Conservation (phyloP, 768 basidiomycete species). For the Lactarius hatsudake region DNA sequence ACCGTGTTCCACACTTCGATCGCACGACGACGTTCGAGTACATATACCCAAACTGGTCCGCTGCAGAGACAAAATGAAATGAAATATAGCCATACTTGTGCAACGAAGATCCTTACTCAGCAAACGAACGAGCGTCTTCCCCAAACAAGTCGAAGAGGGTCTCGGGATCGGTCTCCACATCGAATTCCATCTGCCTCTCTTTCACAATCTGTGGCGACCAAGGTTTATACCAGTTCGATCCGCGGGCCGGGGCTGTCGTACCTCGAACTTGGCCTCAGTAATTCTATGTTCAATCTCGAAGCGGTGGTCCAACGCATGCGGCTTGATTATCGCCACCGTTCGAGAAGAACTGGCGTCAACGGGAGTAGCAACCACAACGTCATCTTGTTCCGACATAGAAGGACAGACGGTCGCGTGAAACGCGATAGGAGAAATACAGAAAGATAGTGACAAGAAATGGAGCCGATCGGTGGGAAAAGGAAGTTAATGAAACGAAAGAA, state of each 20-base stretch:
- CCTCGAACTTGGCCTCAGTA: slow-evolving; percentile 80
- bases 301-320: slow-evolving; percentile 66
- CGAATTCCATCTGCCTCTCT: slow-evolving; percentile 87
- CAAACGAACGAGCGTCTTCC: slow-evolving; percentile 67
- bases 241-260: slow-evolving; percentile 35
- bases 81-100: slow-evolving; percentile 1
- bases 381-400: slow-evolving; percentile 18
- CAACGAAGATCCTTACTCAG: slow-evolving; percentile 55
- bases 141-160: slow-evolving; percentile 78
- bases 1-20: slow-evolving; percentile 78
- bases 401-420: slow-evolving; percentile 19
- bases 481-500: slow-evolving; percentile 17
- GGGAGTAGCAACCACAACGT: background rate
- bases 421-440: slow-evolving; percentile 4
- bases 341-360: slow-evolving; percentile 38
- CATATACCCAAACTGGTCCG: slow-evolving; percentile 89
- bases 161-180: slow-evolving; percentile 78
- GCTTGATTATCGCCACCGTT: slow-evolving; percentile 83
- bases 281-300: slow-evolving; percentile 81
- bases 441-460: slow-evolving; percentile 22
- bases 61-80: slow-evolving; percentile 37
- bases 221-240: slow-evolving; percentile 18
- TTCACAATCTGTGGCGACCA: slow-evolving; percentile 63
- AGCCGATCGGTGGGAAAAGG: slow-evolving; percentile 18
- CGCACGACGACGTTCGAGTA: slow-evolving; percentile 77